Conservation (phyloP, 192 early-diverging fungal genomes). For the Lobosporangium transversale region DNA sequence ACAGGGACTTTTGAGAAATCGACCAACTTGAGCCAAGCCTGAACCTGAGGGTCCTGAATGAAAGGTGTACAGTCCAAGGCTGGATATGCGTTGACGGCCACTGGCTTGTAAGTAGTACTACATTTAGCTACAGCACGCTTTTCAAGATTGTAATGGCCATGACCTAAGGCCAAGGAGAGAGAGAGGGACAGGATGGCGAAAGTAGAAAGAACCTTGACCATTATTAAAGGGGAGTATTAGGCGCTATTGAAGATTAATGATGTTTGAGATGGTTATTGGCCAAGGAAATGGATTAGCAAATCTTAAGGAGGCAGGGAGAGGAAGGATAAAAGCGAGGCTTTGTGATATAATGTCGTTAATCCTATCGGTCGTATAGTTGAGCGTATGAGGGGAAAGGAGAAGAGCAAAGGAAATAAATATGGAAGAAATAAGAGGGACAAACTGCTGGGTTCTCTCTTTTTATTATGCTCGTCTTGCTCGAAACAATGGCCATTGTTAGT, state of each 20-base stretch:
- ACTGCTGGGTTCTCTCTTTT: neutral
- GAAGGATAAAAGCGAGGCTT: neutral
- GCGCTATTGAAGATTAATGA: neutral
- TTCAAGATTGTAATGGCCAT: conserved; percentile 22
- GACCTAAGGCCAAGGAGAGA: conserved; percentile 20
- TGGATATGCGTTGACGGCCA: conserved; percentile 39
- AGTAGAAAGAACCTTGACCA: conserved; percentile 30
- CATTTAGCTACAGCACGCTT: conserved; percentile 34
- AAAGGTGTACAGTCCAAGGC: conserved; percentile 45
- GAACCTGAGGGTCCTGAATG: conserved; percentile 37
- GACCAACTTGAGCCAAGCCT: conserved; percentile 42
- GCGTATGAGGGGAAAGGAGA: neutral
- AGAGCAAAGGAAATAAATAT: neutral
- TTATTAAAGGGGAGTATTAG: neutral
- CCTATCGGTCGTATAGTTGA: no score
- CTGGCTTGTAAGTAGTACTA: conserved; percentile 17
- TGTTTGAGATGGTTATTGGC: neutral
- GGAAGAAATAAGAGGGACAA: neutral
- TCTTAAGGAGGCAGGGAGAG: neutral
- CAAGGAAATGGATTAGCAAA: neutral
- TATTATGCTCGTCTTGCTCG: neutral
- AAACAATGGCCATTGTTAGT: neutral
- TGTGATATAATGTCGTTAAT: neutral
- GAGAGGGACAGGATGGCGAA: conserved; percentile 18
- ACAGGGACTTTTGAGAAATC: conserved; percentile 47